These are phyloP conservation scores for Sordariomycetes sp. DNA, from an alignment of 2,329 filamentous ascomycete genomes.

Conservation along the genomic window DNA sequence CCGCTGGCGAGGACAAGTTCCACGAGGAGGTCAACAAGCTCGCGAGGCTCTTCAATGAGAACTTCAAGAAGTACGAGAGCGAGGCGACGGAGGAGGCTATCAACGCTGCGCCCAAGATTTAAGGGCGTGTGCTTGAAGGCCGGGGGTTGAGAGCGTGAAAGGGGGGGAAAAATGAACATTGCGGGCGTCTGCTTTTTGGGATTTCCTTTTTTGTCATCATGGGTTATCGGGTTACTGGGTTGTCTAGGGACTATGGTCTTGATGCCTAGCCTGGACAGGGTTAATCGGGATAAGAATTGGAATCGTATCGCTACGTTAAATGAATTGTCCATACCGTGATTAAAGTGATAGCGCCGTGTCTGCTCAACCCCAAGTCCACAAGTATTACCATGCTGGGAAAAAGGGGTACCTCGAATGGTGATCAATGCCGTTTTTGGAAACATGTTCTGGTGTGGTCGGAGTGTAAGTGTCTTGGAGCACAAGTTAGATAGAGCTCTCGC, in stretches of 20 bases:
- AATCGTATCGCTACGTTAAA: neutral
- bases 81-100: slow-evolving; percentile 73
- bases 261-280: neutral
- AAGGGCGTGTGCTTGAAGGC: neutral
- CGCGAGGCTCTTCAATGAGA: slow-evolving; percentile 79
- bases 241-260: neutral
- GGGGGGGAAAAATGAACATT: neutral
- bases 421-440: too few relatives aligned
- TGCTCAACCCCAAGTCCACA: too few relatives aligned
- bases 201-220: neutral
- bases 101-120: slow-evolving; percentile 40
- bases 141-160: neutral
- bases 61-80: slow-evolving; percentile 91
- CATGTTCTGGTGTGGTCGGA: too few relatives aligned
- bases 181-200: neutral
- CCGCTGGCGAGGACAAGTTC: slow-evolving; percentile 68
- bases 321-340: too few relatives aligned
- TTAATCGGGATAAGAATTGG: neutral
- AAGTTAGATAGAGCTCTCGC: too few relatives aligned
- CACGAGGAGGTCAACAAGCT: slow-evolving; percentile 81
- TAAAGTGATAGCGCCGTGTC: too few relatives aligned
- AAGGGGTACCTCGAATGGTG: too few relatives aligned
- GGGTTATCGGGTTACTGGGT: neutral
- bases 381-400: too few relatives aligned
- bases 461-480: too few relatives aligned